Evolutionary conservation across 257 asterid species (phyloP).

Genomic region (Catharanthus roseus): DNA sequence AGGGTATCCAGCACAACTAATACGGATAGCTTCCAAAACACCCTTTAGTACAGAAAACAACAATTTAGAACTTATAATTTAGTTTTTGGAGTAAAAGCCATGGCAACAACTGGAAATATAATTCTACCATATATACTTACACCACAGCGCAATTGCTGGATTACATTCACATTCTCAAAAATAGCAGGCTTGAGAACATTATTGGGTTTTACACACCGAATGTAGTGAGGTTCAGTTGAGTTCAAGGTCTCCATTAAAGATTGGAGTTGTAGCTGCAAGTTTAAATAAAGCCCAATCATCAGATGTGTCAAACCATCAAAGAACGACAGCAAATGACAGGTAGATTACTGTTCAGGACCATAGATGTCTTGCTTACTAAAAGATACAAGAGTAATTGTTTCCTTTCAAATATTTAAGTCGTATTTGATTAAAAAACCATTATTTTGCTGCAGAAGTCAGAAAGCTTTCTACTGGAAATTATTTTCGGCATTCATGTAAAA

Average conservation of each 20-base stretch:
- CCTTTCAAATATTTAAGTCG: background rate
- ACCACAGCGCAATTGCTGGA: slow-evolving; percentile 98
- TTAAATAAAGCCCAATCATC: slow-evolving; percentile 26
- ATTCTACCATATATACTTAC: slow-evolving; percentile 53
- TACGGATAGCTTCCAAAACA: slow-evolving; percentile 97
- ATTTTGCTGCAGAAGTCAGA: background rate
- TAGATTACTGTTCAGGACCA: background rate
- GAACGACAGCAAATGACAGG: background rate
- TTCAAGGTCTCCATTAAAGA: slow-evolving; percentile 94
- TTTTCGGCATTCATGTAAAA: background rate
- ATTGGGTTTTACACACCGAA: slow-evolving; percentile 98
- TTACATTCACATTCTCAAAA: slow-evolving; percentile 82
- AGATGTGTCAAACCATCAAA: slow-evolving; percentile 17
- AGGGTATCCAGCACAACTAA: slow-evolving; percentile 99
- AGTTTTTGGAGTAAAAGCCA: background rate
- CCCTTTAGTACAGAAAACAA: slow-evolving; percentile 43
- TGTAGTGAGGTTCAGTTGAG: slow-evolving; percentile 97
- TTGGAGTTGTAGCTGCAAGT: slow-evolving; percentile 87
- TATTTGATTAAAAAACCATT: background rate
- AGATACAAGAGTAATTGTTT: background rate
- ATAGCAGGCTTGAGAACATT: slow-evolving; percentile 86
- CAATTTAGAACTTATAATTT: background rate
- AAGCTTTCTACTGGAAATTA: background rate
- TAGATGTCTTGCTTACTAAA: slow-evolving; percentile 3
- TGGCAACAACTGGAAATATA: slow-evolving; percentile 16